phyloP scores from a whole-genome alignment of 78 protist species.

The Planoprotostelium fungivorum region DNA sequence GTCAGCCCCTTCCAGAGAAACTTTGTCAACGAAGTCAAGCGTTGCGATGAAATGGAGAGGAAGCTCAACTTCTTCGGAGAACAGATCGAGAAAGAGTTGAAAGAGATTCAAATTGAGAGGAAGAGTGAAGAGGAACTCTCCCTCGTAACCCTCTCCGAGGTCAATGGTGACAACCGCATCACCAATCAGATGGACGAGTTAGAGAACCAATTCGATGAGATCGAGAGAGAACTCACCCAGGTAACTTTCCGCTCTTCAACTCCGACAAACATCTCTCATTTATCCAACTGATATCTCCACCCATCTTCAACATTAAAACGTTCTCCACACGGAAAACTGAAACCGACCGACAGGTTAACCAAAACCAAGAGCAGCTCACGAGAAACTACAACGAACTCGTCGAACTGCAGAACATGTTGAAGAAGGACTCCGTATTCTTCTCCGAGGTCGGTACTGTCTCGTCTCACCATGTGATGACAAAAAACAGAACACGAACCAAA shows the following conservation, averaged over 20 bases:
- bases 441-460: constrained; percentile 10
- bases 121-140: constrained; percentile 16
- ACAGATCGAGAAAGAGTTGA: constrained; percentile 22
- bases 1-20: constrained; percentile 78
- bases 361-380: constrained; percentile 58
- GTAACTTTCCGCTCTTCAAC: too few relatives aligned
- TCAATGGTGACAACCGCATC: background rate
- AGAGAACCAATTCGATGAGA: constrained; percentile 59
- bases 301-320: background rate
- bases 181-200: constrained; percentile 50
- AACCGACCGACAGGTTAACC: constrained; percentile 51
- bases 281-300: background rate
- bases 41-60: constrained; percentile 89
- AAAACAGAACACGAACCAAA: background rate
- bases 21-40: constrained; percentile 81
- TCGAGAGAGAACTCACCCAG: constrained; percentile 62
- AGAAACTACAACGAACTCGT: constrained; percentile 51
- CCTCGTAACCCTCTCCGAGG: background rate
- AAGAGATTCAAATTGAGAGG: background rate
- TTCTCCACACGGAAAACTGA: too few relatives aligned
- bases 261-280: too few relatives aligned
- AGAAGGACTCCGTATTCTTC: constrained; percentile 60
- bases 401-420: constrained; percentile 63
- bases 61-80: constrained; percentile 66
- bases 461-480: background rate